Conservation (phyloP, 768 basidiomycete genomes). For the Pleurotus tuber-regium region DNA sequence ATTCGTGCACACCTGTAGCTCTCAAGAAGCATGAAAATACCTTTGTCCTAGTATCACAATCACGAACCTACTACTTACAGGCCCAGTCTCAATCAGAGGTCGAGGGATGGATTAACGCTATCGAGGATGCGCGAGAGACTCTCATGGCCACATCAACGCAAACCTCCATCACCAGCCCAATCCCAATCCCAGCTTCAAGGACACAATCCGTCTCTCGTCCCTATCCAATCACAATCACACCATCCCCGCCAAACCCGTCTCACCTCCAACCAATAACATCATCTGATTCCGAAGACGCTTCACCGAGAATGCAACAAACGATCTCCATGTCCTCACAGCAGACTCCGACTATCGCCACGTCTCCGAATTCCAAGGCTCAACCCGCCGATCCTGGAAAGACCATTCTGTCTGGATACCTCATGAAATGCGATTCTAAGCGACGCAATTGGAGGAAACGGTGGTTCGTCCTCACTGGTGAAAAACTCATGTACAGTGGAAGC, state of each 20-base stretch:
- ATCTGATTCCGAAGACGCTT: constrained; percentile 77
- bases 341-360: constrained; percentile 28
- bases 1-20: constrained; percentile 82
- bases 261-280: constrained; percentile 55
- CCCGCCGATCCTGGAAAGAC: constrained; percentile 68
- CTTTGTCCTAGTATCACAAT: constrained; percentile 89
- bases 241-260: constrained; percentile 44
- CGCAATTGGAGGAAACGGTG: constrained; percentile 96
- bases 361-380: constrained; percentile 40
- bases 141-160: constrained; percentile 63
- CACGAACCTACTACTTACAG: constrained; percentile 89
- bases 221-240: constrained; percentile 35
- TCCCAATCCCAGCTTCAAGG: constrained; percentile 44
- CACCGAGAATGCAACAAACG: constrained; percentile 40
- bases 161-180: constrained; percentile 50
- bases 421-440: constrained; percentile 94
- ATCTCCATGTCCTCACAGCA: constrained; percentile 46
- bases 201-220: constrained; percentile 23
- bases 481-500: constrained; percentile 82
- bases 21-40: constrained; percentile 89
- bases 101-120: constrained; percentile 77
- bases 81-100: constrained; percentile 73
- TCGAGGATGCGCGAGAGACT: constrained; percentile 72
- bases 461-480: constrained; percentile 92
- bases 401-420: constrained; percentile 87